phyloP scores from a whole-genome alignment of 306 rosid genomes.

The Dryas alaskensis region DNA sequence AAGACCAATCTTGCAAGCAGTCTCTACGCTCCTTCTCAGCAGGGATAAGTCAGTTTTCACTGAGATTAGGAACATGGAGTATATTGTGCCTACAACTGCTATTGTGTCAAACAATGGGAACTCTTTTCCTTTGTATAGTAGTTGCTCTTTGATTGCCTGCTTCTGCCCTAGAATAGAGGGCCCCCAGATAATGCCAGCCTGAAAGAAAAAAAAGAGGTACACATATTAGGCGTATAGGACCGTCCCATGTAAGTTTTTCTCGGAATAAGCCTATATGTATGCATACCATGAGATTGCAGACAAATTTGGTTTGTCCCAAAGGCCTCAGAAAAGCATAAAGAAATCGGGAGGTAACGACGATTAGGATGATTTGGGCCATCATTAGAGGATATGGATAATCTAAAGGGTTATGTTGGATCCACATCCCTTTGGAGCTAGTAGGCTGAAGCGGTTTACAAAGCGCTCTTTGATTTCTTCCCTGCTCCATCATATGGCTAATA shows the following conservation, averaged over 20 bases:
- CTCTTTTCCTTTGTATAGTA: constrained; percentile 4
- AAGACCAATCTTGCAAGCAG: constrained; percentile 25
- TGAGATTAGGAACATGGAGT: constrained; percentile 14
- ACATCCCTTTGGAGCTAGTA: constrained; percentile 31
- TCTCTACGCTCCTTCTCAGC: neutral
- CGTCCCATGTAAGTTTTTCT: too few species aligned
- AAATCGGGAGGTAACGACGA: neutral
- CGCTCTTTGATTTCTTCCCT: neutral
- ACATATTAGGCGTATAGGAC: neutral
- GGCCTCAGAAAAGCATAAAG: constrained; percentile 45
- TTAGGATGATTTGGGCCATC: constrained; percentile 30
- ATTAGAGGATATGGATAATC: constrained; percentile 31
- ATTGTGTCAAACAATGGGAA: neutral
- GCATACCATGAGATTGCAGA: constrained; percentile 39
- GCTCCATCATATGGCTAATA: neutral
- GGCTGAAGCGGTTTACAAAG: neutral
- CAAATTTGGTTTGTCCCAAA: constrained; percentile 43
- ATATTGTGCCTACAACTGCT: constrained; percentile 16
- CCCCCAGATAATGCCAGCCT: constrained; percentile 39
- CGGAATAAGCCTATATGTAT: too few species aligned
- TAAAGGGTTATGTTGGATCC: constrained; percentile 39
- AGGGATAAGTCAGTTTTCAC: constrained; percentile 22
- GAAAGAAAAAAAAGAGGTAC: neutral
- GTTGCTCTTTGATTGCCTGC: neutral
- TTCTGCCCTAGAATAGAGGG: constrained; percentile 29